Base-by-base conservation (phyloP, 768 basidiomycete genomes). In the Lentinula detonsa region DNA sequence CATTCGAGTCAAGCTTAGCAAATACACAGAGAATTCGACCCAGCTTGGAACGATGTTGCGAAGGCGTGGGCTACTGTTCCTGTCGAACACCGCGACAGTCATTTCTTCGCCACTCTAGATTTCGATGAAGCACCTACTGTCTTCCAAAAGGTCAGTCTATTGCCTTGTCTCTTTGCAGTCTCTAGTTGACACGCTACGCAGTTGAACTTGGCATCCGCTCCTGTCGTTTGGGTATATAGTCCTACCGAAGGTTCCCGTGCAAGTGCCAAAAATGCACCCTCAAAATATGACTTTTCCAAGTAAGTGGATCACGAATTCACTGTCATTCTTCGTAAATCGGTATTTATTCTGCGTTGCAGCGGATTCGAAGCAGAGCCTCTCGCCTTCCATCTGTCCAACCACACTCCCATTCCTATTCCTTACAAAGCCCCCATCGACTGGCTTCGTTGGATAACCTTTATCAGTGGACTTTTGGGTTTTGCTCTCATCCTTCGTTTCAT, bases 51-150 rank as follows among this genome's bases (percentile, higher is more conserved):
- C n/a, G 75, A 85, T 3, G 88, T 96, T 11, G 90, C 91, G 39
- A 85, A 85, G 67, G 85, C 92, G n/a, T 98, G 95, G 95, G 70
- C 81, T 3, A 78, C 78, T 13, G 80, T 82, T 8, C 73, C 90
- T 7, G 66, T 80, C 60, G 77, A 77, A 21, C 74, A 89, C n/a
- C 83, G 88, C 45, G 81, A 92, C 71, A 76, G 79, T 59, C 95
- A 98, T 73, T 95, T 98, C 83, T 99, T 98, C 69, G 97, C 86
- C 8, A 88, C 87, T 11, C 72, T 93, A 34, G 97, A 99, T 73
- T 98, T 97, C 69, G 85, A 91, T 68, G 79, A 90, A 40, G 88
- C 84, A 7, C 79, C 84, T 59, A 72, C 76, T 1, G 81, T 93
- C 48, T 99, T 96, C 77, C 87, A 91, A 75, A 86, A 85, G 79